Base-by-base conservation (phyloP, 2,329 filamentous ascomycete species). In the Septoria linicola region DNA sequence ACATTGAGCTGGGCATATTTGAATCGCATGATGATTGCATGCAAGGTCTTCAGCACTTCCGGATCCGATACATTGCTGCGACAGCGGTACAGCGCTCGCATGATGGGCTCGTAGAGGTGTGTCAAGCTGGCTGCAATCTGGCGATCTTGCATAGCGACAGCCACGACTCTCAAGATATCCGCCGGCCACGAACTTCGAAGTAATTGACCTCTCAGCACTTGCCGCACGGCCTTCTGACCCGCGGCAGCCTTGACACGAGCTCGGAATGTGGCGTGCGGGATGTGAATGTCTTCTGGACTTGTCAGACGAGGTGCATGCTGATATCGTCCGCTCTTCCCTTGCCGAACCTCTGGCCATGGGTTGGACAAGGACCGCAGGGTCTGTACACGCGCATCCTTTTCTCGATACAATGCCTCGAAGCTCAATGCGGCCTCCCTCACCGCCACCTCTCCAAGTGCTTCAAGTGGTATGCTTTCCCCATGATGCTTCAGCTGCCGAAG, bases 41-140 rank as follows among this genome's bases (percentile, higher is more conserved):
- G 64, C 13, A 70, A 44, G 3, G 59, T 57, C 4, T 41, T 31
- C 3, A 69, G 56, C 7, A 70, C 59, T 30, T 59, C 56, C 1
- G 50, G 49, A 49, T 70, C 68, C 31, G 62, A 54, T 4, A 62
- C 63, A 14, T 60, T 59, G 8, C 55, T 47, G 13, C 68, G 59
- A 41, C 63, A 63, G n/a, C 65, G 62, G 44, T 68, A 70, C 5
- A 69, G 53, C 6, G 67, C 66, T 27, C 65, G 56, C 44, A 63
- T 63, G 11, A 70, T 44, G 13, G 60, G 54, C 31, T 64, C 60
- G 25, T 61, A 44, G 16, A 69, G 56, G 5, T 48, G 41, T 2
- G 54, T 31, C 2, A 70, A 39, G n/a, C 59, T 42, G n/a, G 32
- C 40, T 1, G 59, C 59, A 7, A 57, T 53, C 4, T 53, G 31